Percentiles rank a stretch among this genome's conserved stretches.
Conservation (phyloP, 1,284 basidiomycete species). For the Malassezia dermatis region DNA sequence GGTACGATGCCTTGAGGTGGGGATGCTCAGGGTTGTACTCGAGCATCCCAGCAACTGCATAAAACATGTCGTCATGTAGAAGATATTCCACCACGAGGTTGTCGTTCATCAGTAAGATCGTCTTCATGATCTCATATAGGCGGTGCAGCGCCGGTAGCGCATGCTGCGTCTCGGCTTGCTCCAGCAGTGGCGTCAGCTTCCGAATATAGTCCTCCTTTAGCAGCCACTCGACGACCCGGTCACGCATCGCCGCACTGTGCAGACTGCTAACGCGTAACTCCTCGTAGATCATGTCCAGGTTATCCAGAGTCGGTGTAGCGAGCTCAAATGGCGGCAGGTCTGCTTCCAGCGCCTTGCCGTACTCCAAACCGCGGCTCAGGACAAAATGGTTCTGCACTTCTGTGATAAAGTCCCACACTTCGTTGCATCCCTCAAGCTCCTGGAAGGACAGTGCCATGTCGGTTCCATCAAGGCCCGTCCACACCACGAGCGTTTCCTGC, state of each 20-base stretch:
- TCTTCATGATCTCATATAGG: slow-evolving; percentile 83
- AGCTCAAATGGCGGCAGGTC: slow-evolving; percentile 18
- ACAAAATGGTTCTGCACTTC: slow-evolving; percentile 77
- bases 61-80: slow-evolving; percentile 83
- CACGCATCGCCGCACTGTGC: slow-evolving; percentile 54
- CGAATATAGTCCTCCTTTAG: slow-evolving; percentile 69
- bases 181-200: slow-evolving; percentile 69
- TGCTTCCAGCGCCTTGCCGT: not conserved
- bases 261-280: slow-evolving; percentile 31
- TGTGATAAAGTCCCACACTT: slow-evolving; percentile 93
- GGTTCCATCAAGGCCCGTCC: slow-evolving; percentile 88
- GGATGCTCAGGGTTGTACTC: slow-evolving; percentile 99
- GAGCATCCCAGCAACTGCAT: slow-evolving; percentile 77
- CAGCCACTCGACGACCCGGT: slow-evolving; percentile 63
- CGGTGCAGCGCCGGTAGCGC: slow-evolving; percentile 77
- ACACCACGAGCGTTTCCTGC: slow-evolving; percentile 86
- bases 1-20: slow-evolving; percentile 85
- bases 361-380: slow-evolving; percentile 15
- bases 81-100: slow-evolving; percentile 89
- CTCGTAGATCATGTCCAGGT: slow-evolving; percentile 44
- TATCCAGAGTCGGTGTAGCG: slow-evolving; percentile 46
- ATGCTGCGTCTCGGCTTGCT: slow-evolving; percentile 83
- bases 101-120: slow-evolving; percentile 91
- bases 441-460: slow-evolving; percentile 97
- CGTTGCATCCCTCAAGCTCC: slow-evolving; percentile 84